Percentiles rank a stretch among this genome's conserved stretches.
phyloP scores from a whole-genome alignment of 495 filamentous ascomycete species.

The Peziza echinospora region DNA sequence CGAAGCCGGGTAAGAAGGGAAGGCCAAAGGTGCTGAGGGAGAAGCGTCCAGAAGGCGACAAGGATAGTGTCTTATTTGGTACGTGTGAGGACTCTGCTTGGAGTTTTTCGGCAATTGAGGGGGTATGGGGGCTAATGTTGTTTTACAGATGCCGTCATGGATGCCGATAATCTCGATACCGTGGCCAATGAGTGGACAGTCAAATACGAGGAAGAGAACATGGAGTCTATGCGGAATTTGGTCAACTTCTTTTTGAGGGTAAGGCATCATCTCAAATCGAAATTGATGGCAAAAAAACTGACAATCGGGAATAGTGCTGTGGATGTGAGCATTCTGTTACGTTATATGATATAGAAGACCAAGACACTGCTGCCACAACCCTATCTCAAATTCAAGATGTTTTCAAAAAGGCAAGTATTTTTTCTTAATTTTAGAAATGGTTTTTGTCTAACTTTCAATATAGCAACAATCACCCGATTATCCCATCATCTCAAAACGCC shows the following conservation, averaged over 20 bases:
- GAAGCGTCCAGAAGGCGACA: slow-evolving; percentile 16
- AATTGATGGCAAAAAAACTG: neutral
- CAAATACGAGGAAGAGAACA: slow-evolving; percentile 45
- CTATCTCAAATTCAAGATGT: slow-evolving; percentile 61
- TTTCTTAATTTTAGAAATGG: neutral
- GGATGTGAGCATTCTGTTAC: slow-evolving; percentile 57
- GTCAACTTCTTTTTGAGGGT: slow-evolving; percentile 70
- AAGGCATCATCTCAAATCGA: neutral
- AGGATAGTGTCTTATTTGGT: neutral
- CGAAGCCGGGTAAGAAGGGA: slow-evolving; percentile 1
- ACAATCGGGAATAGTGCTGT: slow-evolving; percentile 26
- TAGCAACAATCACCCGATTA: slow-evolving; percentile 67
- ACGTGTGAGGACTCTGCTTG: too few relatives aligned
- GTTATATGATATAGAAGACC: slow-evolving; percentile 59
- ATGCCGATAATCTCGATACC: slow-evolving; percentile 31
- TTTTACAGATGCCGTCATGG: slow-evolving; percentile 13
- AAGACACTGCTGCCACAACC: slow-evolving; percentile 49
- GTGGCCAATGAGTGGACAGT: slow-evolving; percentile 64
- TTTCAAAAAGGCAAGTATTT: slow-evolving; percentile 39
- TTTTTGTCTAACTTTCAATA: slow-evolving; percentile 2
- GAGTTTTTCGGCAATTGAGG: too few relatives aligned
- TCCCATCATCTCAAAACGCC: slow-evolving; percentile 67
- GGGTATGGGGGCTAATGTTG: too few relatives aligned
- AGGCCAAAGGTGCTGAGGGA: slow-evolving; percentile 13
- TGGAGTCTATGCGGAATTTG: slow-evolving; percentile 51